phyloP scores from a whole-genome alignment of 2,329 filamentous ascomycete genomes.

The Paecilomyces dactylethromorphus region DNA sequence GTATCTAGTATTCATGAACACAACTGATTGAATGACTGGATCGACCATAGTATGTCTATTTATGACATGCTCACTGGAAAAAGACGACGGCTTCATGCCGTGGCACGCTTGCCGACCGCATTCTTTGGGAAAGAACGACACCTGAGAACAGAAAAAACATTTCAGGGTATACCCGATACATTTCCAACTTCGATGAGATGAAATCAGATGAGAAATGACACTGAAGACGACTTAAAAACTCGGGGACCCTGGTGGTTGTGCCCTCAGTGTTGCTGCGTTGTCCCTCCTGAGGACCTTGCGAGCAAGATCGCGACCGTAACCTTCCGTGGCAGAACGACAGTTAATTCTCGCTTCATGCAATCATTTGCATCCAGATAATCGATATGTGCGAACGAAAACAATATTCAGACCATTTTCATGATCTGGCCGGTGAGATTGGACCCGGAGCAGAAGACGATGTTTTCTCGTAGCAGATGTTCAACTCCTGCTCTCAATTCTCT shows the following conservation, averaged over 20 bases:
- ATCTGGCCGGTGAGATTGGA: neutral
- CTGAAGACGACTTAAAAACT: neutral
- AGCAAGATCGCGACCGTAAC: neutral
- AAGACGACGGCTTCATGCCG: neutral
- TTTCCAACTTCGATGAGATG: neutral
- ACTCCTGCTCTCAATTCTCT: neutral
- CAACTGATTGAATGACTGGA: neutral
- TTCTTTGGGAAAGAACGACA: neutral
- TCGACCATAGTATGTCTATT: neutral
- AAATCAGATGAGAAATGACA: neutral
- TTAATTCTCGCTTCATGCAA: neutral
- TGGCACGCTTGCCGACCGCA: neutral
- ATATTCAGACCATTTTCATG: neutral
- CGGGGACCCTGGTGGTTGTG: neutral
- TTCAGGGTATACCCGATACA: neutral
- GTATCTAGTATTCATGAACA: neutral
- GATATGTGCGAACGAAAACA: neutral
- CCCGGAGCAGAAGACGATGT: neutral
- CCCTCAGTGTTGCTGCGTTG: neutral
- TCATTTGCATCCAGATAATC: neutral
- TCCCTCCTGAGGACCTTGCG: neutral
- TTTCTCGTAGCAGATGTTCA: neutral
- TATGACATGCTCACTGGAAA: neutral
- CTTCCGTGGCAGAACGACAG: neutral
- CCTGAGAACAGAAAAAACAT: neutral